Base-by-base conservation (phyloP, 192 early-diverging fungal genomes). In the Coemansia erecta region DNA sequence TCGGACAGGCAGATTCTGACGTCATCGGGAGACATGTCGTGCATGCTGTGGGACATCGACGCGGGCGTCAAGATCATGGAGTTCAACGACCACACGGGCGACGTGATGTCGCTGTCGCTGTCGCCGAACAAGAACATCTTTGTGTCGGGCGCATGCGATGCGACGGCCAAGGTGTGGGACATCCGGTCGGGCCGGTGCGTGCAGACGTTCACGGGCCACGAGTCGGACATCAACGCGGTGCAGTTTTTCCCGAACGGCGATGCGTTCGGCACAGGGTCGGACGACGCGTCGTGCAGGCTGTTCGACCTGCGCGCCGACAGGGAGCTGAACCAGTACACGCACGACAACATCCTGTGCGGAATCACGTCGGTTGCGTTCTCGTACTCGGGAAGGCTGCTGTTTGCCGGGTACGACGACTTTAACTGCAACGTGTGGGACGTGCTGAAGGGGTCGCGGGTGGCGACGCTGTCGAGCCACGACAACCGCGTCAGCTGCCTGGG, bases 341-440 rank as follows among this genome's bases (percentile, higher is more conserved):
- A 98, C 80, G 95, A 98, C 80, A 94, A 95, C 61, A 97, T 99
- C 58, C 82, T 98, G 55, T 97, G 95, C 76, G 97, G 97, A 19
- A 95, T 99, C 71, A 99, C 97, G 0, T 97, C 95, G 13, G 90
- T 99, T 17, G 95, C 88, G 5, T 99, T 99, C 68, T 97, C 95
- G 58, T 86, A 95, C 58, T 97, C 94, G 6, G 97, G 97, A 18
- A 88, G 97, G 17, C 74, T 98, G 26, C 70, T 99, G 58, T 99
- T 99, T 89, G 94, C 95, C 23, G 97, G 97, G 21, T 98, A 98
- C 63, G 97, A 99, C 66, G 95, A 99, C 75, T 98, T 93, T 75
- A 97, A 97, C 82, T 97, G 94, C 85, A 97, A 99, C 64, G 94
- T 99, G 12, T 99, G 97, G 97, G 97, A 99, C 76, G 96, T 94